Base-by-base conservation (phyloP, 257 asterid species). In the Solanum gracilifrons region DNA sequence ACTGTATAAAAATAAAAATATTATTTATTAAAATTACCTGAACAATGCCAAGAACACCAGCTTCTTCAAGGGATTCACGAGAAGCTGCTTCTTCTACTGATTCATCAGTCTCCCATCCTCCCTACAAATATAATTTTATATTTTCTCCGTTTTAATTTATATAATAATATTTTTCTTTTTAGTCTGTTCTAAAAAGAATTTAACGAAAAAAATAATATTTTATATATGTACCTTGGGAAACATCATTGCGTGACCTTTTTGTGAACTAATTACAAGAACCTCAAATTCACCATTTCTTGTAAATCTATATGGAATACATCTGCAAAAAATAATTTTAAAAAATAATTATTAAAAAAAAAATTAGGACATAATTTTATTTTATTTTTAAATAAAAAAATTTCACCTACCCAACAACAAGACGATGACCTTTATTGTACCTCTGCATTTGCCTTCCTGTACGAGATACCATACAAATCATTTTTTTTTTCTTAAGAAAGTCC, bases 21-120 rank as follows among this genome's bases (percentile, higher is more conserved):
- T 27, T 69, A 68, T 29, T 71, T 71, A 75, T 23, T 5, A 74
- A 16, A 39, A 33, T 87, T 55, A 94, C 98, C 96, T 94, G 94
- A 29, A 95, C 90, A 84, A 90, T 90, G 37, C 98, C 98, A 58
- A 94, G 88, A 86, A 95, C 98, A 16, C 98, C 98, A 74, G 98
- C 98, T 89, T 95, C 98, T 91, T 95, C 98, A 1, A 93, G 88
- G 1, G 98, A 90, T 88, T 95, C 98, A 4, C 98, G 97, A 86
- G 91, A 89, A 85, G 96, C 98, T 9, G 97, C 98, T 92, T 92
- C 97, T 90, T 92, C 93, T 3, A 91, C 91, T 7, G 96, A 93
- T 88, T 95, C 98, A 87, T 95, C 98, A 36, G 86, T 87, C 72
- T 95, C 98, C 98, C 98, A 95, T 66, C 98, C 98, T 41, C 98